These are phyloP conservation scores for Endothia cerciana DNA, from an alignment of 2,329 filamentous ascomycete genomes.

Conservation along the genomic window DNA sequence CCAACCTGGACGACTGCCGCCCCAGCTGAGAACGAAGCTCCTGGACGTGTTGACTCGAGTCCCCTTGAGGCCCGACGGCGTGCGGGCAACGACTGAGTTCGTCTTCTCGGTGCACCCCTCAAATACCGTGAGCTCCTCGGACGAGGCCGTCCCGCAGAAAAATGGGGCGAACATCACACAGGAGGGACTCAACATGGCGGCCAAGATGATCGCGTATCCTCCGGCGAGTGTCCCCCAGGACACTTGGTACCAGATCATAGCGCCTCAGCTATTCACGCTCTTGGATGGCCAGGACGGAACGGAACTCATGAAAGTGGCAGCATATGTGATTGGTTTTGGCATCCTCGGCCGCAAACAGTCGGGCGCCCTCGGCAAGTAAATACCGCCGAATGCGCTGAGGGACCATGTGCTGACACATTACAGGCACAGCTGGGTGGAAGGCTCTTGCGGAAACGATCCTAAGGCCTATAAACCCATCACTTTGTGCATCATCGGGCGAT, in stretches of 20 bases:
- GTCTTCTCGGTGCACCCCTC: slow-evolving; percentile 70
- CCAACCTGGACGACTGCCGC: slow-evolving; percentile 61
- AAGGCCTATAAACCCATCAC: slow-evolving; percentile 50
- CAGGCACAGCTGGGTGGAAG: slow-evolving; percentile 62
- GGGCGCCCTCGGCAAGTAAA: slow-evolving; percentile 55
- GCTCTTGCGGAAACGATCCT: slow-evolving; percentile 64
- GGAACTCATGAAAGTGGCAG: slow-evolving; percentile 61
- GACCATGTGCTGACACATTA: slow-evolving; percentile 31
- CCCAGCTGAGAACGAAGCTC: slow-evolving; percentile 63
- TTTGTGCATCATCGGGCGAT: neutral
- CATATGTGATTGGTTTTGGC: slow-evolving; percentile 68
- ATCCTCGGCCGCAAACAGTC: slow-evolving; percentile 66
- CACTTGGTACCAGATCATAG: slow-evolving; percentile 63
- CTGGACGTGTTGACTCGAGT: slow-evolving; percentile 62
- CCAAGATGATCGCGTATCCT: slow-evolving; percentile 63
- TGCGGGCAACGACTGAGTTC: slow-evolving; percentile 71
- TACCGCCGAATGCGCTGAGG: slow-evolving; percentile 40
- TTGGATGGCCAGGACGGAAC: slow-evolving; percentile 63
- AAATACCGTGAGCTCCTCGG: slow-evolving; percentile 45
- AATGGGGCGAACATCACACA: slow-evolving; percentile 67
- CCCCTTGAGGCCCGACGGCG: slow-evolving; percentile 65
- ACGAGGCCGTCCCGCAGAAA: slow-evolving; percentile 52
- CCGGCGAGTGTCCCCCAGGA: slow-evolving; percentile 58
- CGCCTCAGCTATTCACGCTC: slow-evolving; percentile 63
- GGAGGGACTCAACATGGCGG: slow-evolving; percentile 67